phyloP scores from a whole-genome alignment of 2,329 filamentous ascomycete species.

The Boeremia lycopersici region DNA sequence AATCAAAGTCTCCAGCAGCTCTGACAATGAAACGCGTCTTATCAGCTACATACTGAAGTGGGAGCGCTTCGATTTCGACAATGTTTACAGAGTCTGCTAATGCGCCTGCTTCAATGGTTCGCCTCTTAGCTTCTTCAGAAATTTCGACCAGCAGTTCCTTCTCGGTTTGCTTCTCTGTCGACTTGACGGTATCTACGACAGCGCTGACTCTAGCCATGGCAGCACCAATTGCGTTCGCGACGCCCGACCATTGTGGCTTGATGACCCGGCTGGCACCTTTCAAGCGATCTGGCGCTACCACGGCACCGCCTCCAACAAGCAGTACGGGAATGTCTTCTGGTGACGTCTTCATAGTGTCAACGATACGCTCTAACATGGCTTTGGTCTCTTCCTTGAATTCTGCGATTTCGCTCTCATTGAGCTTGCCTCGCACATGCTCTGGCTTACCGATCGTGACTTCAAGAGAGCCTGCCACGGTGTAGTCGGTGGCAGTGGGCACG shows the following conservation, averaged over 20 bases:
- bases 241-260: conserved; percentile 62
- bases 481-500: conserved; percentile 65
- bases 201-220: conserved; percentile 65
- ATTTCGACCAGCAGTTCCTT: conserved; percentile 47
- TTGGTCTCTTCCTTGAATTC: conserved; percentile 53
- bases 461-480: conserved; percentile 48
- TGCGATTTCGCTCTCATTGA: conserved; percentile 44
- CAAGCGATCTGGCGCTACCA: conserved; percentile 63
- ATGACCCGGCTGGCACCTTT: conserved; percentile 62
- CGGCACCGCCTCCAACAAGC: conserved; percentile 67
- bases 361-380: conserved; percentile 59
- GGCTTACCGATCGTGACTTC: conserved; percentile 53
- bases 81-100: conserved; percentile 38
- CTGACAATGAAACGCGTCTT: conserved; percentile 58
- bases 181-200: conserved; percentile 50
- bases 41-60: conserved; percentile 62
- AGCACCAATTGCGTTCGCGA: conserved; percentile 70
- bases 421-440: conserved; percentile 42
- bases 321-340: conserved; percentile 64
- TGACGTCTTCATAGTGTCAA: conserved; percentile 69
- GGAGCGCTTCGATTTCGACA: conserved; percentile 55
- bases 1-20: conserved; percentile 60
- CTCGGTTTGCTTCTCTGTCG: conserved; percentile 42
- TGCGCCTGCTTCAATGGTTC: conserved; percentile 48
- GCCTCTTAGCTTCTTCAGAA: conserved; percentile 46